phyloP scores from a whole-genome alignment of 148 eudicot genomes.

The Cornus suecica region DNA sequence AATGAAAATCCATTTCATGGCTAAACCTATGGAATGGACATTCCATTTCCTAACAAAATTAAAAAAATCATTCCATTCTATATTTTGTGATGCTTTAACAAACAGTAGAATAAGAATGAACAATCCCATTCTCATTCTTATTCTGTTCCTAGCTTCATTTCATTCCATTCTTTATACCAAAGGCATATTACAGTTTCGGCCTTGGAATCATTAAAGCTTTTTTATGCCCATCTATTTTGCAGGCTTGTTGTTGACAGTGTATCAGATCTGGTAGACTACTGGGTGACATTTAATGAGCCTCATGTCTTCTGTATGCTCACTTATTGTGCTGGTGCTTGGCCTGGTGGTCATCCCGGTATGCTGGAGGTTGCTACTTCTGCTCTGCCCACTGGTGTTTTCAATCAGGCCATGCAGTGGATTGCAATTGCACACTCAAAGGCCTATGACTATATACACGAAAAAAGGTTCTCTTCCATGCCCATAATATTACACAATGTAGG shows the following conservation, averaged over 20 bases:
- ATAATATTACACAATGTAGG: neutral
- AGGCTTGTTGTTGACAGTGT: conserved; percentile 93
- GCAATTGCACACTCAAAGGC: conserved; percentile 86
- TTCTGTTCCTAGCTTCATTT: no score
- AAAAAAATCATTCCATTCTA: no score
- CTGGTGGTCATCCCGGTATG: conserved; percentile 99
- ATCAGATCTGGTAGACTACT: conserved; percentile 81
- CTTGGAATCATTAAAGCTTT: conserved; percentile 1
- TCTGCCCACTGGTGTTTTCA: conserved; percentile 82
- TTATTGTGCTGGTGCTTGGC: conserved; percentile 99
- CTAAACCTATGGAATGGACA: no score
- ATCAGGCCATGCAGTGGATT: conserved; percentile 90
- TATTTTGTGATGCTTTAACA: no score
- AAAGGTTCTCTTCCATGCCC: conserved; percentile 46
- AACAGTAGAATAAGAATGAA: no score
- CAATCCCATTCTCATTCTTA: no score
- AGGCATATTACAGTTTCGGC: no score
- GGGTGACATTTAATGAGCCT: conserved; percentile 99
- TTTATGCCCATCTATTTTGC: conserved; percentile 29
- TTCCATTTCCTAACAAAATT: no score
- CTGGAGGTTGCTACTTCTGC: conserved; percentile 93
- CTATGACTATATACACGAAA: conserved; percentile 91
- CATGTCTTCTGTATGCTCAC: conserved; percentile 94
- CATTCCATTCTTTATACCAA: no score
- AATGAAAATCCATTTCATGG: no score